A percentile compares a stretch with the other conserved stretches of the same genome.
Conservation (phyloP, 2,329 filamentous ascomycete species). For the Juglanconis sp. region DNA sequence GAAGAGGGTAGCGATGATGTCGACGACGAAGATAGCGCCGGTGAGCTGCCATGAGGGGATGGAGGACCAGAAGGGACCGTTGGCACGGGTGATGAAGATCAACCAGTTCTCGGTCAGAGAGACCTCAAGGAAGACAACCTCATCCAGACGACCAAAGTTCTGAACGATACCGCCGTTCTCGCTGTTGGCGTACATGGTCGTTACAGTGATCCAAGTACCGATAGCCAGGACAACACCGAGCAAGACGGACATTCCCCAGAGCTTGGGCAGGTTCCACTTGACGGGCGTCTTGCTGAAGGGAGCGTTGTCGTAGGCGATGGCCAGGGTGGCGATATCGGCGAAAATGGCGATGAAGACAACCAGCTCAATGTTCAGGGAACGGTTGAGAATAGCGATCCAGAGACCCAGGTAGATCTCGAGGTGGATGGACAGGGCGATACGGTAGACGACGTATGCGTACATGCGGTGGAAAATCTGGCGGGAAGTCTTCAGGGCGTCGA, state of each 20-base stretch:
- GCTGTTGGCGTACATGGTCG: conserved; percentile 71
- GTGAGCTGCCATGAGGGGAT: conserved; percentile 82
- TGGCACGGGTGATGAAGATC: conserved; percentile 93
- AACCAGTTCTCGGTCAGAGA: conserved; percentile 93
- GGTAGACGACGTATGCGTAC: conserved; percentile 94
- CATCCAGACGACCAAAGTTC: conserved; percentile 79
- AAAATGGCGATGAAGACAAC: conserved; percentile 95
- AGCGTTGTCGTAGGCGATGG: conserved; percentile 91
- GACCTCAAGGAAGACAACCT: conserved; percentile 84
- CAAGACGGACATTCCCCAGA: conserved; percentile 88
- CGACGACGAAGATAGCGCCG: conserved; percentile 76
- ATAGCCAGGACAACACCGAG: conserved; percentile 77
- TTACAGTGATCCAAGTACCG: conserved; percentile 86
- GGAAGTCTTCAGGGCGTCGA: conserved; percentile 87
- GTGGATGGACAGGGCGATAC: conserved; percentile 88
- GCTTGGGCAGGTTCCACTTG: conserved; percentile 92
- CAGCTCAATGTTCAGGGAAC: conserved; percentile 77
- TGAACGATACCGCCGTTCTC: conserved; percentile 80
- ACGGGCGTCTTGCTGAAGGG: conserved; percentile 82
- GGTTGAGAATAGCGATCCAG: conserved; percentile 87
- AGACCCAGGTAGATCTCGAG: conserved; percentile 88
- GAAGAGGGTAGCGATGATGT: conserved; percentile 82
- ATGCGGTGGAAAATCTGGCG: conserved; percentile 96
- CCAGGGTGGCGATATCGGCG: conserved; percentile 85
- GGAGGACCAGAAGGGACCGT: conserved; percentile 88